A percentile compares a stretch with the other conserved stretches of the same genome.
phyloP scores from a whole-genome alignment of 164 flowering plant species.

The Magnolia kwangsiensis region DNA sequence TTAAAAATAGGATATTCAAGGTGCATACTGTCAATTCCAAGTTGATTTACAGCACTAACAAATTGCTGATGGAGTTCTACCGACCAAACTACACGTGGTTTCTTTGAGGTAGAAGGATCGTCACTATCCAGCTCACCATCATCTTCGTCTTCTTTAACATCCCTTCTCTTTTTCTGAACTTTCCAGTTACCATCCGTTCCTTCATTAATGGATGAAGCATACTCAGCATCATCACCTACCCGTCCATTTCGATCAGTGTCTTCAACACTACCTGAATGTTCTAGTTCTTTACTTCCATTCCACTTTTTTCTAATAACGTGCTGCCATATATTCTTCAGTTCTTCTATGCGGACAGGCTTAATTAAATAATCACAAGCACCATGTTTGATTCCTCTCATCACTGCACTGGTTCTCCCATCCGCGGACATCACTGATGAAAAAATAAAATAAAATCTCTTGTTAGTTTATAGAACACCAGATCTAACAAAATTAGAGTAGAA shows the following conservation, averaged over 20 bases:
- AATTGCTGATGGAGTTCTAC: conserved; percentile 89
- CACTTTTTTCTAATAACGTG: conserved; percentile 74
- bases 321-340: conserved; percentile 84
- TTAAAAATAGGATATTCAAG: conserved; percentile 2
- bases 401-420: conserved; percentile 64
- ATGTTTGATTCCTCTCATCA: conserved; percentile 71
- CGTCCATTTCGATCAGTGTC: conserved; percentile 47
- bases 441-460: conserved; percentile 6
- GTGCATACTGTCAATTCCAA: conserved; percentile 85
- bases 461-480: conserved; percentile 1
- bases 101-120: conserved; percentile 65
- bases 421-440: conserved; percentile 78
- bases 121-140: conserved; percentile 64
- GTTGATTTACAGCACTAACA: conserved; percentile 85
- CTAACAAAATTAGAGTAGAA: neutral
- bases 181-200: conserved; percentile 53
- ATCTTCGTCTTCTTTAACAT: conserved; percentile 55
- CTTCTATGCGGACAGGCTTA: conserved; percentile 78
- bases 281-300: conserved; percentile 52
- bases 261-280: conserved; percentile 54
- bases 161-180: conserved; percentile 51
- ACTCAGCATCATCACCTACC: conserved; percentile 50
- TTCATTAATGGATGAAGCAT: conserved; percentile 60
- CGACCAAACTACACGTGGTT: conserved; percentile 94
- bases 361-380: conserved; percentile 93